Percentiles rank a stretch among this genome's conserved stretches.
These are phyloP conservation scores for Fagus crenata DNA, from an alignment of 306 rosid species.

Conservation along the genomic window DNA sequence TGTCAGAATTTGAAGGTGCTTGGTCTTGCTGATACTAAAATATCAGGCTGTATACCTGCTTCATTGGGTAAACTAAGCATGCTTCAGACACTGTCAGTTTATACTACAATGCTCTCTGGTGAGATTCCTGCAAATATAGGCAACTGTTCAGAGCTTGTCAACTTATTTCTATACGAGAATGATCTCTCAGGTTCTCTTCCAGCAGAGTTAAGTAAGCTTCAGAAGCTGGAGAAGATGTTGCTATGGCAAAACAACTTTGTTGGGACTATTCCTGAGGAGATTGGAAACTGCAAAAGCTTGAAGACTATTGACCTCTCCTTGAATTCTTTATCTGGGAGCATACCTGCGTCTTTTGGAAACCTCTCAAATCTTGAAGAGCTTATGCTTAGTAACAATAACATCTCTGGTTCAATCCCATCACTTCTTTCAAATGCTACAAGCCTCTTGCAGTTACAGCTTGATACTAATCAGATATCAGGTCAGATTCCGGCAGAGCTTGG, in stretches of 20 bases:
- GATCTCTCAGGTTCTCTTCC: constrained; percentile 67
- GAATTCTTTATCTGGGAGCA: constrained; percentile 65
- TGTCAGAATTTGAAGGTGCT: constrained; percentile 60
- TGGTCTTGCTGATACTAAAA: constrained; percentile 75
- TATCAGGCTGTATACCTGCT: constrained; percentile 70
- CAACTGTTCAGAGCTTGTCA: constrained; percentile 83
- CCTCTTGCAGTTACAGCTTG: constrained; percentile 76
- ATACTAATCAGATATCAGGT: constrained; percentile 73
- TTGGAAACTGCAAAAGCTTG: constrained; percentile 69
- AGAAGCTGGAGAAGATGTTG: constrained; percentile 66
- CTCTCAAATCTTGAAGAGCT: constrained; percentile 74
- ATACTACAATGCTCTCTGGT: constrained; percentile 71
- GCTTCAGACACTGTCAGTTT: constrained; percentile 72
- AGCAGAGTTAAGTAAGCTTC: constrained; percentile 65
- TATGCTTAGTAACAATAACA: constrained; percentile 78
- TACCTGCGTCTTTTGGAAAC: constrained; percentile 65
- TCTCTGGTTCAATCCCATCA: constrained; percentile 76
- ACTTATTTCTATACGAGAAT: constrained; percentile 72
- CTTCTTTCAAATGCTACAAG: constrained; percentile 56
- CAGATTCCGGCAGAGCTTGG: constrained; percentile 70
- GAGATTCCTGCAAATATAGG: constrained; percentile 79
- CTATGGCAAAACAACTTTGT: constrained; percentile 73
- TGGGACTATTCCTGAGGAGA: constrained; percentile 66
- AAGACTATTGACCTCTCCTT: constrained; percentile 66
- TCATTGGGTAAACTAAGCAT: constrained; percentile 57